Base-by-base conservation (phyloP, 495 filamentous ascomycete species). In the Elaphomyces granulatus region DNA sequence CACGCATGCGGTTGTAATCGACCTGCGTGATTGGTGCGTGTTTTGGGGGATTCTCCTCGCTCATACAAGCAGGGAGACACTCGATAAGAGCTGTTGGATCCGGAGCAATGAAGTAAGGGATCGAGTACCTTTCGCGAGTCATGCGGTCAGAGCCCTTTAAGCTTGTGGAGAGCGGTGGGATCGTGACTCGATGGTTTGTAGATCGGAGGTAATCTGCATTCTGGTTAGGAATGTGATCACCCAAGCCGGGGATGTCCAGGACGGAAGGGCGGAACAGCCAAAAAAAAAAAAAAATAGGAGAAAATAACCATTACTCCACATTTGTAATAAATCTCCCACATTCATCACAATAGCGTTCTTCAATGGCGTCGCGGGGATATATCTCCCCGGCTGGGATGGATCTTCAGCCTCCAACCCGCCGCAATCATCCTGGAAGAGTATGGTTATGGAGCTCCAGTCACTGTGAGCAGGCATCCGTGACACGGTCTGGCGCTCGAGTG, bases 291-390 rank as follows among this genome's bases (percentile, higher is more conserved):
- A n/a, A n/a, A n/a, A n/a, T n/a, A n/a, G n/a, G n/a, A n/a, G n/a
- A n/a, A n/a, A n/a, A n/a, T n/a, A 41, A 71, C 66, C 69, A 50
- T 76, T 77, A 37, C 68, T 75, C 74, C 75, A 77, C 44, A 65
- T 65, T 66, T 74, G 72, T 20, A 77, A 37, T 4, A 76, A 51
- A 56, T 79, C 74, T 8, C 72, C 73, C 3, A 76, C 56, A 36
- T 77, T 78, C 61, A 78, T 64, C 8, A 78, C 53, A 35, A 74
- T 59, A 7, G 68, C 61, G 31, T 70, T 64, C 23, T 61, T 59
- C 32, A 75, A 45, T 8, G 69, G 68, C 2, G 51, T 52, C 2
- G 63, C 75, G 17, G 70, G 61, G 8, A 76, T 48, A 45, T 77
- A 82, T 4, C 52, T 59, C 0, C 68, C 71, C 8, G 57, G 50